Percentiles rank a stretch among this genome's conserved stretches.
These are phyloP conservation scores for Collariella sp. DNA, from an alignment of 495 filamentous ascomycete species.

Conservation along the genomic window DNA sequence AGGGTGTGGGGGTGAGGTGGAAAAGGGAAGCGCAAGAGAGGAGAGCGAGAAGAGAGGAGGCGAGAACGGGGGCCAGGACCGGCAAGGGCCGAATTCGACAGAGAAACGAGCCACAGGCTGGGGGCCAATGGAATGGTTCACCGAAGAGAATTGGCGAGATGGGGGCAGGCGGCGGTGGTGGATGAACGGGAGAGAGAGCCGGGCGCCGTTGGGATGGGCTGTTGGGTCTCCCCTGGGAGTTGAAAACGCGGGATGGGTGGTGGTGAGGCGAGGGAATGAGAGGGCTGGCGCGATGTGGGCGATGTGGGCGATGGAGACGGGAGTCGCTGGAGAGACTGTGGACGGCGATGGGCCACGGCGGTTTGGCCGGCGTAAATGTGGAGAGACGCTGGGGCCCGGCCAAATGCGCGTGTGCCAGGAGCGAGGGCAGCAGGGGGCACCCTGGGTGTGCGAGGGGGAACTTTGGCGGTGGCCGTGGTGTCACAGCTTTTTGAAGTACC, in stretches of 20 bases:
- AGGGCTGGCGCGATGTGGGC: slow-evolving; percentile 4
- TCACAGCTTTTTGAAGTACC: slow-evolving; percentile 11
- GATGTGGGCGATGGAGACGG: background rate
- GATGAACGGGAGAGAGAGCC: too few species aligned
- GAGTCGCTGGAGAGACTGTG: slow-evolving; percentile 14
- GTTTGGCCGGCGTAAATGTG: slow-evolving; percentile 50
- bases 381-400: slow-evolving; percentile 28
- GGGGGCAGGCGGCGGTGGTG: too few species aligned
- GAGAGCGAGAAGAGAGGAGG: background rate
- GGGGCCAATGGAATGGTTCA: background rate
- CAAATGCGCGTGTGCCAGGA: slow-evolving; percentile 10
- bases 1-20: slow-evolving; percentile 11
- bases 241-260: background rate
- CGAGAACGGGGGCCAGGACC: background rate
- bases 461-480: background rate
- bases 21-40: background rate
- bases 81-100: slow-evolving; percentile 7
- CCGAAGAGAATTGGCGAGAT: background rate
- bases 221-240: too few species aligned
- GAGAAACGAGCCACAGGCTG: background rate
- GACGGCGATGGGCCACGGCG: slow-evolving; percentile 33
- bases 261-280: slow-evolving; percentile 8
- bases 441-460: slow-evolving; percentile 13
- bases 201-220: too few species aligned
- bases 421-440: background rate